Conservation (phyloP, 371 early-diverging fungal species). For the Funneliformis caledonium region DNA sequence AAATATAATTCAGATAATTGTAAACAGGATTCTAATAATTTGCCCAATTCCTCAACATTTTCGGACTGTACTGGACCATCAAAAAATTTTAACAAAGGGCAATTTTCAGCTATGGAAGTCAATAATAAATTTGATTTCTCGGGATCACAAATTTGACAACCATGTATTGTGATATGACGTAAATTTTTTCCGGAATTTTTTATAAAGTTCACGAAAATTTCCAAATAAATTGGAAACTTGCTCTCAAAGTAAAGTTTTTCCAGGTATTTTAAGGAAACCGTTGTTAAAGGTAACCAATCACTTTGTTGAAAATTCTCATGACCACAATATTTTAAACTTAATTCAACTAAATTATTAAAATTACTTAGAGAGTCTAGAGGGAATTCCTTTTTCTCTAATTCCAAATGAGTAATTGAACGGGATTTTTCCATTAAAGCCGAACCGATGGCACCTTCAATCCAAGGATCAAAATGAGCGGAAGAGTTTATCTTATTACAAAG, state of each 20-base stretch:
- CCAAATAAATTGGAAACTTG: background rate
- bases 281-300: conserved; percentile 10
- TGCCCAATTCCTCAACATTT: conserved; percentile 3
- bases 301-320: background rate
- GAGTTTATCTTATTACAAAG: conserved; percentile 17
- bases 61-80: conserved; percentile 5
- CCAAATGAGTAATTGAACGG: background rate
- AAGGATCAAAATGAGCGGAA: conserved; percentile 1
- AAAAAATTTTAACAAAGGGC: conserved; percentile 1
- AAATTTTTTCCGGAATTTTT: background rate
- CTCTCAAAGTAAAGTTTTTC: conserved; percentile 10
- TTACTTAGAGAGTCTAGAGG: background rate
- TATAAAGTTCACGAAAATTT: background rate
- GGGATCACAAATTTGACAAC: conserved; percentile 16
- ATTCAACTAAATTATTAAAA: conserved; percentile 19
- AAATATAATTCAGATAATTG: background rate
- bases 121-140: conserved; percentile 3
- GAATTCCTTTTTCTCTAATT: background rate
- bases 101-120: conserved; percentile 12
- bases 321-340: conserved; percentile 13
- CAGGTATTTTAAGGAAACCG: background rate
- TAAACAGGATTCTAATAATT: conserved; percentile 8
- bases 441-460: background rate
- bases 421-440: background rate
- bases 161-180: conserved; percentile 5